Evolutionary conservation across 2,329 filamentous ascomycete species (phyloP), one percentile per base, ranked within the genome.

Genomic region (Anthostomella pinea): DNA sequence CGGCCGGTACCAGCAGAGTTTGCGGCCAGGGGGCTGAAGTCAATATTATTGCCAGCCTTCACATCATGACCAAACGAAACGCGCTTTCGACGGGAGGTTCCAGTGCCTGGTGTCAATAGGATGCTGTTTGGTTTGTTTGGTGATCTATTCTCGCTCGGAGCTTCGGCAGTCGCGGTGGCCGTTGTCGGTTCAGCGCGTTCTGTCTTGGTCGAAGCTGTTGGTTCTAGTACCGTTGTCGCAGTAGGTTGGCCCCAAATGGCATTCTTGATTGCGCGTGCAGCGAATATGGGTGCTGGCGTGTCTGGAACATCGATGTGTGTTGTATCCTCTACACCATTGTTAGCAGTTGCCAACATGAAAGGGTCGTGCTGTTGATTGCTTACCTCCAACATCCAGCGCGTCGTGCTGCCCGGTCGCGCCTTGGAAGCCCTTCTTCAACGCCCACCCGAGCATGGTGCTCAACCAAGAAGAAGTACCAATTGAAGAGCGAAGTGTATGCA

Each of bases 271-370:
- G 80, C 80, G 41, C 80, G 72, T 23, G 79, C 79, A 2, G 79
- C 80, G 54, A 84, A 84, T 0, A 83, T 73, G 2, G 80, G 79
- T 0, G 77, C 80, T 6, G 80, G 80, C 11, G 80, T 84, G 49
- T 83, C 79, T 24, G 79, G 79, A 20, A 68, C 67, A 11, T 83
- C 79, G 25, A 74, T 49, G 43, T 73, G 70, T 1, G 69, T 69
- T 52, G 64, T 69, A 30, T 70, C 66, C 28, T 64, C 65, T 68
- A 15, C 20, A 31, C n/a, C 13, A 18, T 22, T 14, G 29, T 51
- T 35, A 53, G 50, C 30, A 23, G 26, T 8, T 35, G 27, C 35
- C 16, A 28, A 33, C n/a, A 17, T 30, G 27, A 7, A 13, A 29
- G 29, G 40, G 32, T 18, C 25, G 30, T 11, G n/a, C 30, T 13